A percentile compares a stretch with the other conserved stretches of the same genome.
Conservation (phyloP, 1,139 yeast genomes). For the Candida anutae region DNA sequence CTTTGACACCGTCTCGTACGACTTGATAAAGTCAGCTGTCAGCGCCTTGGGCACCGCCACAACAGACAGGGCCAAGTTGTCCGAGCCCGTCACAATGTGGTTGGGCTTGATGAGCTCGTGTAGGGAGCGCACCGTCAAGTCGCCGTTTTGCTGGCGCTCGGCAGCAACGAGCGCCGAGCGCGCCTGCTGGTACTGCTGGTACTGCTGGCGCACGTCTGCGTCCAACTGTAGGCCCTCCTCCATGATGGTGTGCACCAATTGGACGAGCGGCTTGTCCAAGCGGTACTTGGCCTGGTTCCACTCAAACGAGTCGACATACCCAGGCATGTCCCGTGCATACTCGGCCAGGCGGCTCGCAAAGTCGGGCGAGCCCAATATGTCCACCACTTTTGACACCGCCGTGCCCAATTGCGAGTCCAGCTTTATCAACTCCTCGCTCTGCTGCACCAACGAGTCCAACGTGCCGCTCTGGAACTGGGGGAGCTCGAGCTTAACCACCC, state of each 20-base stretch:
- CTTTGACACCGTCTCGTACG: conserved; percentile 68
- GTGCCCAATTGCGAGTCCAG: conserved; percentile 67
- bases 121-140: conserved; percentile 79
- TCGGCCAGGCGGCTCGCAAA: conserved; percentile 31
- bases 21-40: conserved; percentile 50
- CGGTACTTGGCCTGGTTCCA: conserved; percentile 90
- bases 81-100: conserved; percentile 80
- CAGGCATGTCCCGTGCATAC: conserved; percentile 43
- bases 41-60: conserved; percentile 76
- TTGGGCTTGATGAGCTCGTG: conserved; percentile 83
- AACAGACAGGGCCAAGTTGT: conserved; percentile 73
- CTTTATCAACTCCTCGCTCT: conserved; percentile 82
- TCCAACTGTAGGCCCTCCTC: conserved; percentile 78
- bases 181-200: conserved; percentile 69
- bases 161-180: conserved; percentile 80
- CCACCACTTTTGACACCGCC: conserved; percentile 68
- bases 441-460: conserved; percentile 81
- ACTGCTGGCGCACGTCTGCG: conserved; percentile 67
- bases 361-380: conserved; percentile 49
- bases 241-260: conserved; percentile 61
- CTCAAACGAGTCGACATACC: conserved; percentile 62
- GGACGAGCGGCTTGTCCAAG: conserved; percentile 73
- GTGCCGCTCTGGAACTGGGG: conserved; percentile 96
- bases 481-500: conserved; percentile 42
- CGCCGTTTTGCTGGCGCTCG: conserved; percentile 90